phyloP scores from a whole-genome alignment of 192 early-diverging fungal genomes.

The Paraglomus occultum region DNA sequence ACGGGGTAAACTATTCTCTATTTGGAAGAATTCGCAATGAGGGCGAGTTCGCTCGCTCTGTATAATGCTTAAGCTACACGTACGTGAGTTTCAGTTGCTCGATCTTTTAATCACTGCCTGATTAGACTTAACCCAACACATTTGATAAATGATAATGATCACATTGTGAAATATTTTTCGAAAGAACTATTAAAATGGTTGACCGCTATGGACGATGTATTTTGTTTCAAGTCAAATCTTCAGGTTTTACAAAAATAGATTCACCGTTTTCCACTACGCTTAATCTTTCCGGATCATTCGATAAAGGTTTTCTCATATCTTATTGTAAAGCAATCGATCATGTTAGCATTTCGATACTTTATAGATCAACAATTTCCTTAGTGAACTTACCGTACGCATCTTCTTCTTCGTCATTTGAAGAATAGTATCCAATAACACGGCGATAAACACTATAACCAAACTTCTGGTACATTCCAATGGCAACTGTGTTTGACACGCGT shows the following conservation, averaged over 20 bases:
- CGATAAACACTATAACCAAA: slow-evolving; percentile 93
- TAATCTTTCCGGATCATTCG: slow-evolving; percentile 73
- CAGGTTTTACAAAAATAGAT: slow-evolving; percentile 47
- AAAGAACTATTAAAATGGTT: too few relatives aligned
- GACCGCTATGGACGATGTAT: too few relatives aligned
- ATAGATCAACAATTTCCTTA: neutral
- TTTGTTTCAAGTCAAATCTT: slow-evolving; percentile 30
- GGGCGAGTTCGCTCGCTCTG: too few relatives aligned
- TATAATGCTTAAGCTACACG: too few relatives aligned
- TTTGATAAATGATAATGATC: too few relatives aligned
- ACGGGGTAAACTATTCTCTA: too few relatives aligned
- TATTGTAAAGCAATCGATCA: slow-evolving; percentile 1
- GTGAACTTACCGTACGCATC: slow-evolving; percentile 75
- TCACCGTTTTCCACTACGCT: slow-evolving; percentile 56
- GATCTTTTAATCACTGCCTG: too few relatives aligned
- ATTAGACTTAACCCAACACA: too few relatives aligned
- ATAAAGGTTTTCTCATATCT: slow-evolving; percentile 97
- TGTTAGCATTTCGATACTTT: neutral
- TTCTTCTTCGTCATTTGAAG: slow-evolving; percentile 64
- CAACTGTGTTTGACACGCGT: slow-evolving; percentile 84
- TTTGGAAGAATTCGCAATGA: too few relatives aligned
- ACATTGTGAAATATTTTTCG: too few relatives aligned
- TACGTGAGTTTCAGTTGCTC: too few relatives aligned
- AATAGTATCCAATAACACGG: slow-evolving; percentile 86
- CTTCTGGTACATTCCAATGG: slow-evolving; percentile 88